Conservation (phyloP, 2,329 filamentous ascomycete genomes). For the Trichoderma koningii region DNA sequence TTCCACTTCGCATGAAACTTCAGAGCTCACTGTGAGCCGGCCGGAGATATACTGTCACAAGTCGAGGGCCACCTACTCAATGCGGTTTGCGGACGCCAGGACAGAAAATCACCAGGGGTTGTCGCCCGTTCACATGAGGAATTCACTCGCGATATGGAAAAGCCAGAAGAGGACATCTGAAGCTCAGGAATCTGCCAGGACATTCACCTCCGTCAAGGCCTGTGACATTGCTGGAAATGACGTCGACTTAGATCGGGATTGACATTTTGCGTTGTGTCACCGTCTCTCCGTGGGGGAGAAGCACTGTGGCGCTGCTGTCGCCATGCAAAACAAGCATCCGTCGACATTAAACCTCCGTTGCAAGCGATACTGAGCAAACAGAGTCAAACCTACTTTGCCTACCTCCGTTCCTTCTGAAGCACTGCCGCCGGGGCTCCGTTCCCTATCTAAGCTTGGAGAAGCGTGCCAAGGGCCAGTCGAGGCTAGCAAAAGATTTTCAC, state of each 20-base stretch:
- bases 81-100: not conserved
- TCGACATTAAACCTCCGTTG: not conserved
- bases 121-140: not conserved
- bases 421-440: not conserved
- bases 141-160: not conserved
- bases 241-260: conserved; percentile 2
- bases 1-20: conserved; percentile 11
- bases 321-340: not conserved
- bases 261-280: not conserved
- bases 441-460: not conserved
- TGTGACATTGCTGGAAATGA: conserved; percentile 6
- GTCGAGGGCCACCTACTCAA: not conserved
- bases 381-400: not conserved
- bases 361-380: not conserved
- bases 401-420: too few species aligned
- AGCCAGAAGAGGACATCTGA: not conserved
- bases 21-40: not conserved
- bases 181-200: not conserved
- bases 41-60: not conserved
- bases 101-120: not conserved
- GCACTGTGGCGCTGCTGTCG: conserved; percentile 7
- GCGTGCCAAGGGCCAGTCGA: not conserved
- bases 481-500: conserved; percentile 14
- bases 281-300: not conserved
- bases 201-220: not conserved